Evolutionary conservation across 225 moss, liverwort and hornwort genomes (phyloP).

Genomic region (Neckera pumila): DNA sequence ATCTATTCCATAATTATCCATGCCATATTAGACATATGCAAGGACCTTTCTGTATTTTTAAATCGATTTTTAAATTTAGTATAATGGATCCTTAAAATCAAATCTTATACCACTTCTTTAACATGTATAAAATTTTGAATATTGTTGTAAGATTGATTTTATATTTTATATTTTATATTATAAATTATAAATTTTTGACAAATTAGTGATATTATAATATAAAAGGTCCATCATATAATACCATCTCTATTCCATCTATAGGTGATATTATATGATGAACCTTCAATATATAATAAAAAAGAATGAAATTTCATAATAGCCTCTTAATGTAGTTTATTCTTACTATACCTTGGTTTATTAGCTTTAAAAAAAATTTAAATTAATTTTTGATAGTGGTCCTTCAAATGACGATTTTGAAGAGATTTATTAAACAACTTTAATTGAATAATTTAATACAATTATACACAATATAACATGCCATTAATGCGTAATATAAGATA

Average conservation of each 20-base stretch:
- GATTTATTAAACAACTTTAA: background rate
- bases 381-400: background rate
- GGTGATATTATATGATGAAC: too few species aligned
- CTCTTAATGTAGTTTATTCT: background rate
- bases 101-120: background rate
- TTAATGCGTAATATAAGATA: background rate
- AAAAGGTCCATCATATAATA: background rate
- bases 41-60: fast-evolving
- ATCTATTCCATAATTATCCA: background rate
- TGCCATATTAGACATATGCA: fast-evolving
- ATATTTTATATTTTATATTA: too few species aligned
- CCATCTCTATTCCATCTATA: background rate
- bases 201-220: background rate
- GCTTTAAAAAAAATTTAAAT: background rate
- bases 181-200: background rate
- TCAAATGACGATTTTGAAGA: background rate
- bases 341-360: background rate
- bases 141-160: background rate
- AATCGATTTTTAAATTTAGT: background rate
- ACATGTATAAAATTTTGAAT: background rate
- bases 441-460: background rate
- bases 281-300: background rate
- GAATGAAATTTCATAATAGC: background rate
- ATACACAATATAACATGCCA: too few species aligned
- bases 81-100: background rate